These are phyloP conservation scores for Pulveroboletus sp. DNA, from an alignment of 768 basidiomycete species.

Conservation along the genomic window DNA sequence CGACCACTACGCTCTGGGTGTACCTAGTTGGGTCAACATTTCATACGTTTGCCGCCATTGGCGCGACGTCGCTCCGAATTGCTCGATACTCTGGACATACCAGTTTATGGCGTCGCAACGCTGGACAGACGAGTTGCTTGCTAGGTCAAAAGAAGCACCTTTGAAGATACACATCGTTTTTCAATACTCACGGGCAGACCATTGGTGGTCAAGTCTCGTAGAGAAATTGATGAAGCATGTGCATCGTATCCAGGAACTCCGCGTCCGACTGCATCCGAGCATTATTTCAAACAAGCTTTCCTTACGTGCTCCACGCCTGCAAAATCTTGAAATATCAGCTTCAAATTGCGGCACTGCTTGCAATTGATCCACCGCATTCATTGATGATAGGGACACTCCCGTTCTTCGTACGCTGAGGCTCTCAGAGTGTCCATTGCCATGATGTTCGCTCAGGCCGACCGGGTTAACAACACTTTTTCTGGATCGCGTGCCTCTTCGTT, in stretches of 20 bases:
- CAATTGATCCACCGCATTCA: too few relatives aligned
- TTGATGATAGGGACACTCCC: too few relatives aligned
- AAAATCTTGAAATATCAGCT: background rate
- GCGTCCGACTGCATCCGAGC: background rate
- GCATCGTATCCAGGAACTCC: background rate
- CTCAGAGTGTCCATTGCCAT: too few relatives aligned
- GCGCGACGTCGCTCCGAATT: conserved; percentile 42
- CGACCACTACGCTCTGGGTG: background rate
- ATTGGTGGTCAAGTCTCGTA: background rate
- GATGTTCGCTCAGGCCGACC: background rate
- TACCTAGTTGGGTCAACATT: conserved; percentile 5
- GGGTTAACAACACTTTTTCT: background rate
- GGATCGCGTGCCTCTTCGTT: background rate
- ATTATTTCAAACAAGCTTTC: background rate
- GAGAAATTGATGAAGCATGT: background rate
- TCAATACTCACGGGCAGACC: too few relatives aligned
- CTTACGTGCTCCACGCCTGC: background rate
- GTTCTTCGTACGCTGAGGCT: too few relatives aligned
- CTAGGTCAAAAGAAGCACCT: conserved; percentile 39
- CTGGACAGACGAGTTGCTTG: conserved; percentile 41
- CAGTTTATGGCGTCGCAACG: conserved; percentile 27
- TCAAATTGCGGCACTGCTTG: too few relatives aligned
- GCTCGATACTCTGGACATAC: conserved; percentile 38
- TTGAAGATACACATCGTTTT: conserved; percentile 1
- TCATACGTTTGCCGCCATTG: conserved; percentile 29